phyloP scores from a whole-genome alignment of 208 protist species.

The Tritrichomonas foetus region DNA sequence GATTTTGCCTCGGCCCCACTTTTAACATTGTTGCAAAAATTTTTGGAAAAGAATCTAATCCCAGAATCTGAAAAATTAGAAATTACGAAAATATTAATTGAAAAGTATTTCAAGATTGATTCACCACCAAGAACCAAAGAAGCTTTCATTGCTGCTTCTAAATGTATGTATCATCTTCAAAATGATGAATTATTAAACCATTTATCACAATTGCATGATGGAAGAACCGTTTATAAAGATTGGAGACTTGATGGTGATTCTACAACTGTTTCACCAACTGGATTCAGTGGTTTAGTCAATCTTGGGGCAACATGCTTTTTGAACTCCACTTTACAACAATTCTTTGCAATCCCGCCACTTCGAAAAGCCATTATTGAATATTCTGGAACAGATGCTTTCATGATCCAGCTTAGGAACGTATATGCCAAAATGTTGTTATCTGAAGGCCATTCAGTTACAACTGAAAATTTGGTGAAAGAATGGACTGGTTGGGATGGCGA shows the following conservation, averaged over 20 bases:
- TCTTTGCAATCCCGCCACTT: not conserved
- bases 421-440: not conserved
- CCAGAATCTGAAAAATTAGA: not conserved
- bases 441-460: not conserved
- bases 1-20: not conserved
- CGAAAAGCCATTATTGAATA: not conserved
- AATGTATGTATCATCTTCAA: not conserved
- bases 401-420: not conserved
- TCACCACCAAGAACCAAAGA: not conserved
- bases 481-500: slow-evolving; percentile 35
- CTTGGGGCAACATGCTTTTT: slow-evolving; percentile 27
- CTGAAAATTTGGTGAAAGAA: not conserved
- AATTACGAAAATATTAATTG: not conserved
- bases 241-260: slow-evolving; percentile 8
- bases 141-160: not conserved
- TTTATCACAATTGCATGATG: not conserved
- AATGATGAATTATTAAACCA: not conserved
- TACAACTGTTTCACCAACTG: not conserved
- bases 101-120: not conserved
- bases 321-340: slow-evolving; percentile 14
- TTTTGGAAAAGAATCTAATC: not conserved
- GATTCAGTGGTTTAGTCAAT: not conserved
- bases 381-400: not conserved
- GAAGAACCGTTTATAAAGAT: not conserved
- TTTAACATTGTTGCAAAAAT: not conserved